A percentile compares a stretch with the other conserved stretches of the same genome.
These are phyloP conservation scores for Entoloma clypeatum DNA, from an alignment of 1,284 basidiomycete species.

Conservation along the genomic window DNA sequence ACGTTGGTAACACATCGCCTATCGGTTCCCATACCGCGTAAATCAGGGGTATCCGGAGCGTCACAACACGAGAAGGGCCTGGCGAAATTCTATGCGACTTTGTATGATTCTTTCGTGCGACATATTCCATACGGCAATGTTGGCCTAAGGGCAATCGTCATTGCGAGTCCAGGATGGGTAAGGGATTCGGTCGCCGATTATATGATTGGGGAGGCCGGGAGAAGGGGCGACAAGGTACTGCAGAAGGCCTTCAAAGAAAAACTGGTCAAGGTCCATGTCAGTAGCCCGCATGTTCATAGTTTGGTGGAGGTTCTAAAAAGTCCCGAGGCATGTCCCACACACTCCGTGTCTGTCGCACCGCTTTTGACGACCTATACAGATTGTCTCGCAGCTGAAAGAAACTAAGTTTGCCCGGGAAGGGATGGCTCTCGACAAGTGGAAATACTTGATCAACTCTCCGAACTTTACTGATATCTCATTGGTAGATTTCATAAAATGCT, in stretches of 20 bases:
- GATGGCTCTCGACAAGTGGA: slow-evolving; percentile 82
- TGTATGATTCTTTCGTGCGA: slow-evolving; percentile 86
- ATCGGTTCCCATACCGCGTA: slow-evolving; percentile 87
- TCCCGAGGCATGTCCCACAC: slow-evolving; percentile 64
- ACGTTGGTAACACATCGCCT: slow-evolving; percentile 92
- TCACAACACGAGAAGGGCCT: slow-evolving; percentile 86
- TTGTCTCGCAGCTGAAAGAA: slow-evolving; percentile 80
- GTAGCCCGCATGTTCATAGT: slow-evolving; percentile 93
- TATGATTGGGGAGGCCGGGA: slow-evolving; percentile 78
- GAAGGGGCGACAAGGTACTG: slow-evolving; percentile 81
- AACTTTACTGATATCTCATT: neutral
- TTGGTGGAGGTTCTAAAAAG: slow-evolving; percentile 93
- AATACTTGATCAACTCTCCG: neutral
- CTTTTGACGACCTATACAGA: too few relatives aligned
- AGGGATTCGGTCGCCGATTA: slow-evolving; percentile 88
- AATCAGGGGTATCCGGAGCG: slow-evolving; percentile 78
- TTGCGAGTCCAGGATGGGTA: slow-evolving; percentile 96
- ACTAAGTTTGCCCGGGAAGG: slow-evolving; percentile 98
- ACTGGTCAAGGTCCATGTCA: slow-evolving; percentile 88
- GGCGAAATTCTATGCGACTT: slow-evolving; percentile 74
- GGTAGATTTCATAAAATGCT: slow-evolving; percentile 95
- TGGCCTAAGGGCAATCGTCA: slow-evolving; percentile 83
- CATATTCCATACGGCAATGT: slow-evolving; percentile 82
- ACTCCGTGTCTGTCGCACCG: neutral
- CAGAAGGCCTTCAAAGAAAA: slow-evolving; percentile 75